Conservation (phyloP, 257 asterid genomes). For the Plectranthus barbatus region DNA sequence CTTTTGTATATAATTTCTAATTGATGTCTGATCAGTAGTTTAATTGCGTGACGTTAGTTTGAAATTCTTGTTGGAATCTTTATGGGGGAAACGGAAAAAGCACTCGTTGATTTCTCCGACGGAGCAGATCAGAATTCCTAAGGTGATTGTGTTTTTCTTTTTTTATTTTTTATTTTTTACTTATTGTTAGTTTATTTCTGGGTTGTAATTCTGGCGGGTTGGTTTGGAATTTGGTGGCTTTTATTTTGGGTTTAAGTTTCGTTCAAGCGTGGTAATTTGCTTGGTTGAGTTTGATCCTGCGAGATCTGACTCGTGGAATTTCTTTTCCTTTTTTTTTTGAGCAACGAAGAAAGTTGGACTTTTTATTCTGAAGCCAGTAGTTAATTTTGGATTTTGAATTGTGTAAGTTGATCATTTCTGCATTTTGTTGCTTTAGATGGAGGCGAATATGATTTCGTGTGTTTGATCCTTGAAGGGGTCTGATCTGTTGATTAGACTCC, state of each 20-base stretch:
- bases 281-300: slow-evolving; percentile 17
- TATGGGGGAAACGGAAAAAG: background rate
- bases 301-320: slow-evolving; percentile 26
- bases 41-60: slow-evolving; percentile 27
- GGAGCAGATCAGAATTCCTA: slow-evolving; percentile 1
- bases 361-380: background rate
- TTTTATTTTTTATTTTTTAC: background rate
- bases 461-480: background rate
- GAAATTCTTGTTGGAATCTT: slow-evolving; percentile 15
- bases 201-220: background rate
- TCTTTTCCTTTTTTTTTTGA: slow-evolving; percentile 1
- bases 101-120: slow-evolving; percentile 11
- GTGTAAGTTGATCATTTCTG: background rate
- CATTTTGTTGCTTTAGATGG: background rate
- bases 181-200: background rate
- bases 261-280: background rate
- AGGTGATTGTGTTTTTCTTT: slow-evolving; percentile 11
- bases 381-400: slow-evolving; percentile 7
- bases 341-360: background rate
- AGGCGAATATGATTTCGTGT: background rate
- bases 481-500: slow-evolving; percentile 17
- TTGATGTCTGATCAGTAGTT: background rate
- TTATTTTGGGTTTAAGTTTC: background rate
- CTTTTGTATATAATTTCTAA: background rate
- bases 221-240: background rate